Conservation (phyloP, 2,329 filamentous ascomycete genomes). For the Sporothrix pallida region DNA sequence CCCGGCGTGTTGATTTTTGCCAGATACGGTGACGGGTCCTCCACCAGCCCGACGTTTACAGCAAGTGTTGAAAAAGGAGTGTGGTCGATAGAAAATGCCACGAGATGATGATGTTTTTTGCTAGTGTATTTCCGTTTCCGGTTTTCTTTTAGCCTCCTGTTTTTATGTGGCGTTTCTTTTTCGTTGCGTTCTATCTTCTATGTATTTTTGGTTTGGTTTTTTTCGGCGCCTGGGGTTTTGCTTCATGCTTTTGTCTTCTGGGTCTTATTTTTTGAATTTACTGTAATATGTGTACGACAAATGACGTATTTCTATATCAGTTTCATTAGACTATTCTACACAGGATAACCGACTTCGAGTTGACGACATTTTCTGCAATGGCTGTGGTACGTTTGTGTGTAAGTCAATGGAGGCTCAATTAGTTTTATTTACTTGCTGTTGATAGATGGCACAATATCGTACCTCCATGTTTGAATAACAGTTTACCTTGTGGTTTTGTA, state of each 20-base stretch:
- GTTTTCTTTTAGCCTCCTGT: neutral
- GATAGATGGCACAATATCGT: too few species aligned
- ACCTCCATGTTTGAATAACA: too few species aligned
- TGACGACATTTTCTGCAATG: neutral
- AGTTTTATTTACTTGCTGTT: too few species aligned
- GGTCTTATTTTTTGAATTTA: neutral
- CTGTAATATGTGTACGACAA: conserved; percentile 21
- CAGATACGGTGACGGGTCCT: neutral
- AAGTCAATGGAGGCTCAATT: neutral
- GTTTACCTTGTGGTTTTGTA: too few species aligned
- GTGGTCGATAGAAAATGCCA: neutral
- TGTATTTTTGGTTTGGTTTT: neutral
- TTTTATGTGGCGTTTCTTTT: conserved; percentile 4
- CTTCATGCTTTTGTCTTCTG: neutral
- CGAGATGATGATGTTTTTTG: neutral
- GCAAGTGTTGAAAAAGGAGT: neutral
- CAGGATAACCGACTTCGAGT: neutral
- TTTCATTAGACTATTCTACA: neutral
- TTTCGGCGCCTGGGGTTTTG: conserved; percentile 7
- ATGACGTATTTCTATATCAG: conserved; percentile 9
- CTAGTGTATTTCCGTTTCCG: neutral
- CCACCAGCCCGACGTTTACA: neutral
- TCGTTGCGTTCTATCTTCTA: neutral
- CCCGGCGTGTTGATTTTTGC: neutral
- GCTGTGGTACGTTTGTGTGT: neutral